Evolutionary conservation across 176 grass and related monocot species (phyloP).

Genomic region (Paspalum notatum): DNA sequence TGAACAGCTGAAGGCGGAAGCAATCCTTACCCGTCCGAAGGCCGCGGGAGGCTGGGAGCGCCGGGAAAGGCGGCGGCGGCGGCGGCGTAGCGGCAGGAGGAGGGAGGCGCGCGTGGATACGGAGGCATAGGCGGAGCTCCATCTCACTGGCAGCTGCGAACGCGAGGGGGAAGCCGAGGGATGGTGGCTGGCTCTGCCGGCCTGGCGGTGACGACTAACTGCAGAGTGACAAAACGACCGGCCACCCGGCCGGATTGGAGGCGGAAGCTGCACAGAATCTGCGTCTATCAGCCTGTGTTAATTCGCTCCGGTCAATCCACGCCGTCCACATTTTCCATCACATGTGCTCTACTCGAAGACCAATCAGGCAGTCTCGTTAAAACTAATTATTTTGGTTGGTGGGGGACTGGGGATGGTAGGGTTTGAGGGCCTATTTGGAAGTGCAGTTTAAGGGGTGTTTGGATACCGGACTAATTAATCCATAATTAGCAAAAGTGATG

Average conservation of each 20-base stretch:
- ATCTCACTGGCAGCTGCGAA: conserved; percentile 25
- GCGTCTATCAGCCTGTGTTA: not conserved
- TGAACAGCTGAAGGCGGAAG: too few relatives aligned
- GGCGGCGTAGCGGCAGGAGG: not conserved
- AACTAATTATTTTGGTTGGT: too few relatives aligned
- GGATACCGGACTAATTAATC: too few relatives aligned
- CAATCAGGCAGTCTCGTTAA: not conserved
- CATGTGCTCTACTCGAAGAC: not conserved
- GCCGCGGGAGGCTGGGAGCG: not conserved
- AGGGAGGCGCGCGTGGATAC: conserved; percentile 27
- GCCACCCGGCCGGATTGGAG: not conserved
- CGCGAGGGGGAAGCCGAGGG: not conserved
- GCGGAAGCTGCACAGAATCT: not conserved
- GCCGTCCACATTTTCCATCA: conserved; percentile 41
- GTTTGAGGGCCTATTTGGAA: too few relatives aligned
- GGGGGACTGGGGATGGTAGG: too few relatives aligned
- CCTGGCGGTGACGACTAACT: conserved; percentile 5
- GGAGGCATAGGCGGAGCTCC: conserved; percentile 43
- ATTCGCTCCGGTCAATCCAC: conserved; percentile 28
- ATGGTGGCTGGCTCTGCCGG: too few relatives aligned
- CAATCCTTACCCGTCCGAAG: conserved; percentile 36
- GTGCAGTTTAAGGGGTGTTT: too few relatives aligned
- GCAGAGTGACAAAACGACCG: conserved; percentile 18
- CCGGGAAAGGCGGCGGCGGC: not conserved
- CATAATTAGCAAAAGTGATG: too few relatives aligned